Evolutionary conservation across 495 filamentous ascomycete species (phyloP).

Genomic region (Penicillium turbatum): DNA sequence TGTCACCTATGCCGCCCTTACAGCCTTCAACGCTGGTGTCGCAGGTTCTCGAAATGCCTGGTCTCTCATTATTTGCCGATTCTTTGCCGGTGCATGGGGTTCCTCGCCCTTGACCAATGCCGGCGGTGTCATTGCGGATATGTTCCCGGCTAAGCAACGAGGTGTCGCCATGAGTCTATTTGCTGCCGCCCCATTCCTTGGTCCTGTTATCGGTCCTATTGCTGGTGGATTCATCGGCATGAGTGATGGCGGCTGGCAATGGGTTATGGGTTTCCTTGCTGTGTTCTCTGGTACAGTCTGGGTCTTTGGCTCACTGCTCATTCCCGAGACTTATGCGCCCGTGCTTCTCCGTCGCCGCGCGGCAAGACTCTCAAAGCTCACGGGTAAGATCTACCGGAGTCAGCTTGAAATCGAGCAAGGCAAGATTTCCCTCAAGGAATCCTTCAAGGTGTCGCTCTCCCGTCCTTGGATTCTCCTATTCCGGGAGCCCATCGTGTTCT

Average conservation of each 20-base stretch:
- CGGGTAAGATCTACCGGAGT: constrained; percentile 53
- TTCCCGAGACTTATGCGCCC: constrained; percentile 60
- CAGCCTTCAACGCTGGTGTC: constrained; percentile 65
- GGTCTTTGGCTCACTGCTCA: constrained; percentile 49
- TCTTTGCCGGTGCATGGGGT: constrained; percentile 77
- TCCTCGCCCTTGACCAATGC: constrained; percentile 68
- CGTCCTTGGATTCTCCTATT: constrained; percentile 50
- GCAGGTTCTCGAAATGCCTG: constrained; percentile 58
- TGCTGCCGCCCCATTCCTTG: constrained; percentile 63
- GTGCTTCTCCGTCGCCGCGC: constrained; percentile 55
- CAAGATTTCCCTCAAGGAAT: constrained; percentile 29
- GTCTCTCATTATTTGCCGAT: constrained; percentile 67
- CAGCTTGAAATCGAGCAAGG: constrained; percentile 46
- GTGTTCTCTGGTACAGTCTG: constrained; percentile 51
- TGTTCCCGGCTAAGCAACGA: constrained; percentile 60
- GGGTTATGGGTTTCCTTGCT: constrained; percentile 59
- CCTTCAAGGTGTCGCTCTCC: constrained; percentile 44
- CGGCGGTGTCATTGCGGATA: constrained; percentile 71
- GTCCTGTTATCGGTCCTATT: constrained; percentile 60
- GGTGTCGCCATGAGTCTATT: constrained; percentile 63
- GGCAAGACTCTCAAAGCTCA: constrained; percentile 46
- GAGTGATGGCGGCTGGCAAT: constrained; percentile 55
- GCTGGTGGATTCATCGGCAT: constrained; percentile 59
- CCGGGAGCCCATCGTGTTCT: constrained; percentile 56
- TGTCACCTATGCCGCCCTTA: constrained; percentile 57